These are phyloP conservation scores for Leucosporidium yakuticum DNA, from an alignment of 768 basidiomycete genomes.

Conservation along the genomic window DNA sequence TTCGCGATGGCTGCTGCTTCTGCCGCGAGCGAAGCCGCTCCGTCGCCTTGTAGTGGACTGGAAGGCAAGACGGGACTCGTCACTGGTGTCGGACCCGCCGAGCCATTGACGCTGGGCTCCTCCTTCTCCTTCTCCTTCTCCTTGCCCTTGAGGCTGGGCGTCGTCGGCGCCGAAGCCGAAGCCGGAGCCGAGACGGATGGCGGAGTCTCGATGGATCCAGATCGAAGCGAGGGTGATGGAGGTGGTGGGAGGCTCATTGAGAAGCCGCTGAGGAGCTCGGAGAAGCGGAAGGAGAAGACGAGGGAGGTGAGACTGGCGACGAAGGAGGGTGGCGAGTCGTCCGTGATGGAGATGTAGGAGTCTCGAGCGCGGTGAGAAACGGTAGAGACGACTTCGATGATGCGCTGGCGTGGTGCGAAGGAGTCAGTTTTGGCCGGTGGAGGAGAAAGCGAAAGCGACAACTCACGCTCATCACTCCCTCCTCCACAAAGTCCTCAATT, in stretches of 20 bases:
- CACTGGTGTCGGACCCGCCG: neutral
- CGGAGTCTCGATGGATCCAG: too few relatives aligned
- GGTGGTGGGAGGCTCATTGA: constrained; percentile 9
- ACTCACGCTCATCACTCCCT: constrained; percentile 29
- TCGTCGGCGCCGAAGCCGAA: neutral
- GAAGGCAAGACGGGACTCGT: too few relatives aligned
- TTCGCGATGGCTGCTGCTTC: too few relatives aligned
- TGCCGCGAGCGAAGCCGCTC: too few relatives aligned
- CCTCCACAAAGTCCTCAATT: constrained; percentile 39
- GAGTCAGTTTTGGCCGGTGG: neutral
- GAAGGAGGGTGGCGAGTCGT: constrained; percentile 33
- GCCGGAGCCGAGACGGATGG: too few relatives aligned
- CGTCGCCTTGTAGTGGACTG: too few relatives aligned
- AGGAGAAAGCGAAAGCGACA: neutral
- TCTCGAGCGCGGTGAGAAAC: constrained; percentile 3
- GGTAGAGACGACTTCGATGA: constrained; percentile 18
- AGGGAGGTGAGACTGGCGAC: constrained; percentile 30
- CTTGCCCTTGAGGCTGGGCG: neutral
- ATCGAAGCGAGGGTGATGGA: neutral
- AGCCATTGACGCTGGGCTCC: neutral
- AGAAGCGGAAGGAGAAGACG: constrained; percentile 21
- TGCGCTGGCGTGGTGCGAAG: constrained; percentile 13
- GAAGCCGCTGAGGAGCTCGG: constrained; percentile 11
- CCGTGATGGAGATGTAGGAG: constrained; percentile 22
- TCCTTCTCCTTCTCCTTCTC: constrained; percentile 2